phyloP scores from a whole-genome alignment of 441 rosid species.

The Pelargonium cotyledonis region DNA sequence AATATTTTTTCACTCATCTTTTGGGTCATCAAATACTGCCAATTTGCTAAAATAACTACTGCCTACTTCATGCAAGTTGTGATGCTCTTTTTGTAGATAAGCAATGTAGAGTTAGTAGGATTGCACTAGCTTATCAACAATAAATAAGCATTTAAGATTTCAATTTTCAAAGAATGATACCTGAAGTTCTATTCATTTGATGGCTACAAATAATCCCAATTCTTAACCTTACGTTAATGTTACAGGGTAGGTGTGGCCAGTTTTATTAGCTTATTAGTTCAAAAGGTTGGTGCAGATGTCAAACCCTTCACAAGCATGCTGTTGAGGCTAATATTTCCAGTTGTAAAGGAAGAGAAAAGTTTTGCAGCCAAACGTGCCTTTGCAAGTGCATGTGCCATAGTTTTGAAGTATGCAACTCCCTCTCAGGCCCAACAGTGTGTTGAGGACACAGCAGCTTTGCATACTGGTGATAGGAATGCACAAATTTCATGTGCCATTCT shows the following conservation, averaged over 20 bases:
- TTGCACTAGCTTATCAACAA: background rate
- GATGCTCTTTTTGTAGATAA: background rate
- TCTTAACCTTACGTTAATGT: conserved; percentile 2
- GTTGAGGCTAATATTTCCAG: conserved; percentile 71
- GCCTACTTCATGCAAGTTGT: background rate
- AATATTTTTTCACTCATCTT: background rate
- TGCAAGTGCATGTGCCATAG: conserved; percentile 76
- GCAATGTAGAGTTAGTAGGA: background rate
- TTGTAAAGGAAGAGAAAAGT: conserved; percentile 79
- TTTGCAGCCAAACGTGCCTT: conserved; percentile 80
- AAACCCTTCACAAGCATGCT: conserved; percentile 71
- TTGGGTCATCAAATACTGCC: background rate
- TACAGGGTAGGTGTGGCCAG: conserved; percentile 94
- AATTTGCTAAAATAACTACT: background rate
- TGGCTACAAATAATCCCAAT: conserved; percentile 5
- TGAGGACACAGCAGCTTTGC: conserved; percentile 78
- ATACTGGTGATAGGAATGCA: conserved; percentile 67
- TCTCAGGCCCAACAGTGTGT: conserved; percentile 74
- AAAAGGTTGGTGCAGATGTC: conserved; percentile 70
- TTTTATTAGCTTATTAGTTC: conserved; percentile 77
- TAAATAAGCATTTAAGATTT: background rate
- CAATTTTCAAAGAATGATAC: background rate
- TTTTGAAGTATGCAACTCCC: conserved; percentile 67
- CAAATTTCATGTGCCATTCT: conserved; percentile 83
- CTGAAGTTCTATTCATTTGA: background rate